A percentile compares a stretch with the other conserved stretches of the same genome.
Conservation (phyloP, 2,329 filamentous ascomycete genomes). For the Phyllosticta paracitricarpa region DNA sequence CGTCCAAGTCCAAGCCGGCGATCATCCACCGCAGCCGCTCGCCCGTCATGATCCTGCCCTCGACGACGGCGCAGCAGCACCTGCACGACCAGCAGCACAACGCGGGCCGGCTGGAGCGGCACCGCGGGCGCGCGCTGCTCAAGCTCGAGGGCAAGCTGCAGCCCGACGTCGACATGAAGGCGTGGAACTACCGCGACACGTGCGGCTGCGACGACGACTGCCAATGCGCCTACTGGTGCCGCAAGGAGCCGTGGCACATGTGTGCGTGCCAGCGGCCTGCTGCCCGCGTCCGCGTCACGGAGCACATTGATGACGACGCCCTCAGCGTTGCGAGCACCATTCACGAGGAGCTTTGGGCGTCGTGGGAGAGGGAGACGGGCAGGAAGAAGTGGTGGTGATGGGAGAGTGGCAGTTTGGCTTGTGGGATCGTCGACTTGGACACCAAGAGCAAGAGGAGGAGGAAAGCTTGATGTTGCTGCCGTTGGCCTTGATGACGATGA, state of each 20-base stretch:
- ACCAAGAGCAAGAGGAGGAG: too few species aligned
- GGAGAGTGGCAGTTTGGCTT: too few species aligned
- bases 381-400: not conserved
- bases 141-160: slow-evolving; percentile 1
- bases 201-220: not conserved
- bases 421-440: too few species aligned
- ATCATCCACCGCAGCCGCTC: too few species aligned
- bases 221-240: not conserved
- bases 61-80: not conserved
- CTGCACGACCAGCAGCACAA: not conserved
- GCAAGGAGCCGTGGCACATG: not conserved
- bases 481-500: too few species aligned
- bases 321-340: not conserved
- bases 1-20: not conserved
- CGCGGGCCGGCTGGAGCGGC: not conserved
- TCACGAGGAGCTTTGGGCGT: not conserved
- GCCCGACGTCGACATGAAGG: not conserved
- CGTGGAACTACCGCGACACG: not conserved
- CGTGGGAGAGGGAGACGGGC: not conserved
- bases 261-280: not conserved
- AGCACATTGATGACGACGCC: not conserved
- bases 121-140: not conserved
- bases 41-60: not conserved
- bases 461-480: too few species aligned
- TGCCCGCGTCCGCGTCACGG: not conserved